Conservation (phyloP, 192 early-diverging fungal species). For the Globomyces pollinis-pini region DNA sequence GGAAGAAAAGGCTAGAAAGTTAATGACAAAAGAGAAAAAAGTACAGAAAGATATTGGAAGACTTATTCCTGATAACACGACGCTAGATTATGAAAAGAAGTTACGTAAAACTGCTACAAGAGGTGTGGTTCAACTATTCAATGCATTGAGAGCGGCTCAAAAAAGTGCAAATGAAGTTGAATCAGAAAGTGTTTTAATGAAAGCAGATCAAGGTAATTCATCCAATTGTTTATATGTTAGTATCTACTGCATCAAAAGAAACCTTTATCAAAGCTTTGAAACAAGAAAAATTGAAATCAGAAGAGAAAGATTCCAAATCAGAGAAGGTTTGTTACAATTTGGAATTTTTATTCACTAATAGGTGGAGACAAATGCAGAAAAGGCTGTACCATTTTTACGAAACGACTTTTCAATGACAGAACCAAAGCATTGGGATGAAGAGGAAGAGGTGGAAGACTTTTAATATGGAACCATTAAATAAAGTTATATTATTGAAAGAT, state of each 20-base stretch:
- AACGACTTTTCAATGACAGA: constrained; percentile 26
- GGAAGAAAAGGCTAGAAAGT: constrained; percentile 73
- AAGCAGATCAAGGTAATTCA: constrained; percentile 11
- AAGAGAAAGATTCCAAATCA: background rate
- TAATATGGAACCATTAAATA: too few relatives aligned
- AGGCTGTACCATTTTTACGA: constrained; percentile 16
- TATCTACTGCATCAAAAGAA: background rate
- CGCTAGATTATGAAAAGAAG: constrained; percentile 80
- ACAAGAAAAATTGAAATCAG: constrained; percentile 2
- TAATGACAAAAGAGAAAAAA: constrained; percentile 66
- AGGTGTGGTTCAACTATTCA: constrained; percentile 92
- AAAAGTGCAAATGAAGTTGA: constrained; percentile 63
- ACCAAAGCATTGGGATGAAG: constrained; percentile 34
- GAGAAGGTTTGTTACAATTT: background rate
- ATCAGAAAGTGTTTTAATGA: constrained; percentile 39
- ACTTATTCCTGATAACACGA: constrained; percentile 64
- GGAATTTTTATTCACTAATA: too few relatives aligned
- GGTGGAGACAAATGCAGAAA: background rate
- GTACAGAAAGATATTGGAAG: constrained; percentile 56
- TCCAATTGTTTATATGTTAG: constrained; percentile 7
- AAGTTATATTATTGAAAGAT: too few relatives aligned
- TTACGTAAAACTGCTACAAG: constrained; percentile 83
- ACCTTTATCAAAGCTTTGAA: constrained; percentile 9
- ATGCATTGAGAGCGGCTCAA: constrained; percentile 85
- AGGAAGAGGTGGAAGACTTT: constrained; percentile 17